A percentile compares a stretch with the other conserved stretches of the same genome.
phyloP scores from a whole-genome alignment of 495 filamentous ascomycete genomes.

The Neurospora sp. region DNA sequence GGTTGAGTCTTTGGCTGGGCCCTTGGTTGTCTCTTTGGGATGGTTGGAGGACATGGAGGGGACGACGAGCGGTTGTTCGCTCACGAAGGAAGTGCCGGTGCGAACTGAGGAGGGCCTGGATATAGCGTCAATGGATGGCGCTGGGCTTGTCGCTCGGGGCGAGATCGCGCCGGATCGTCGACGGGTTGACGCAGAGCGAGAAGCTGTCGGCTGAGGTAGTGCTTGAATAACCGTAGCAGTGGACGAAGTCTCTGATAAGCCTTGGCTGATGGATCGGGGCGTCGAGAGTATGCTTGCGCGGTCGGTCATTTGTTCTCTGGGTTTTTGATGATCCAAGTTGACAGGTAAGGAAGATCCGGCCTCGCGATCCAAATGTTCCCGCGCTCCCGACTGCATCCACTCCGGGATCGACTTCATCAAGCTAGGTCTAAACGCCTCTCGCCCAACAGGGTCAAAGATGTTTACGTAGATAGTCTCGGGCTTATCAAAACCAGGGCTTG shows the following conservation, averaged over 20 bases:
- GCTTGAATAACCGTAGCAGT: background rate
- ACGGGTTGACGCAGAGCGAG: background rate
- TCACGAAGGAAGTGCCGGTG: conserved; percentile 16
- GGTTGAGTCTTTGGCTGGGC: background rate
- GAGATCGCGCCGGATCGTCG: background rate
- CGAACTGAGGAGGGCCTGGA: background rate
- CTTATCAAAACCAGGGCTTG: background rate
- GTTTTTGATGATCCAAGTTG: background rate
- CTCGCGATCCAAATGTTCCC: background rate
- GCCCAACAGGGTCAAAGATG: conserved; percentile 28
- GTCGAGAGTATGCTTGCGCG: background rate
- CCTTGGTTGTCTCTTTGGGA: background rate
- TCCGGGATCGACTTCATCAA: conserved; percentile 35
- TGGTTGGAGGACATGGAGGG: background rate
- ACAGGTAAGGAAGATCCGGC: background rate
- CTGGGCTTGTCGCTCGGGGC: background rate
- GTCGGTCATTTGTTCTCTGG: background rate
- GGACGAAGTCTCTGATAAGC: background rate
- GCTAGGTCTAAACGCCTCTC: conserved; percentile 30
- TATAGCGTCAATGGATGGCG: background rate
- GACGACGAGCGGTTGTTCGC: conserved; percentile 15
- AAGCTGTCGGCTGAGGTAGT: background rate
- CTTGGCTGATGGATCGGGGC: background rate
- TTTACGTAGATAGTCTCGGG: conserved; percentile 28
- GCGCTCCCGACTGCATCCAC: conserved; percentile 28